These are phyloP conservation scores for Sugiyamaella japonica DNA, from an alignment of 1,139 yeast species.

Conservation along the genomic window DNA sequence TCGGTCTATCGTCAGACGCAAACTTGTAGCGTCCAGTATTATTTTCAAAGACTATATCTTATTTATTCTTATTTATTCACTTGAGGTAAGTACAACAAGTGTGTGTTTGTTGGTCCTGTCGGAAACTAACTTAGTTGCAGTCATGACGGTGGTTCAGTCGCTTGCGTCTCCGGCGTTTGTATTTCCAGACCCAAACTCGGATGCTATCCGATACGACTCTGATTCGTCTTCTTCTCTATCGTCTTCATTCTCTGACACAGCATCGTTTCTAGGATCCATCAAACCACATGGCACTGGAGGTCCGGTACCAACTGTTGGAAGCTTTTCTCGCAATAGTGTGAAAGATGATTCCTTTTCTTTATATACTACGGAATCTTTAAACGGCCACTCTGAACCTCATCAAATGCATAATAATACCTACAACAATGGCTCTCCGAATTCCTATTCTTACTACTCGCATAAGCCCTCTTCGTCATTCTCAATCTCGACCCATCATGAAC, in stretches of 20 bases:
- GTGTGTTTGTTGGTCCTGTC: background rate
- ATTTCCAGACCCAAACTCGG: slow-evolving; percentile 14
- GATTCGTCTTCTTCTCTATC: slow-evolving; percentile 9
- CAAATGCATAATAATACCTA: background rate
- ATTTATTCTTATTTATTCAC: slow-evolving; percentile 8
- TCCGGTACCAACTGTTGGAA: background rate
- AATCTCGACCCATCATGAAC: slow-evolving; percentile 12
- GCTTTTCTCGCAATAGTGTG: background rate
- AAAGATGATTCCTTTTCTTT: slow-evolving; percentile 11
- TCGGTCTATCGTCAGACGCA: slow-evolving; percentile 7
- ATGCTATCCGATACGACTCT: slow-evolving; percentile 11
- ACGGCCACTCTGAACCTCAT: background rate
- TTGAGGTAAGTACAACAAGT: background rate
- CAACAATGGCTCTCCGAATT: background rate
- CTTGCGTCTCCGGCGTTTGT: slow-evolving; percentile 15
- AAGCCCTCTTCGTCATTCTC: slow-evolving; percentile 3
- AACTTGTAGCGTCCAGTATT: slow-evolving; percentile 1
- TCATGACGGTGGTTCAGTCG: slow-evolving; percentile 16
- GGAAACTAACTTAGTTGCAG: background rate
- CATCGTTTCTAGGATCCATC: slow-evolving; percentile 12
- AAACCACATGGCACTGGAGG: background rate
- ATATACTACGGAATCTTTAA: slow-evolving; percentile 7
- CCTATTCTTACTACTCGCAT: slow-evolving; percentile 3
- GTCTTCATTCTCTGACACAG: slow-evolving; percentile 7
- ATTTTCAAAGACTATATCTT: background rate